Conservation (phyloP, 441 rosid species). For the Aquilaria agallochum region DNA sequence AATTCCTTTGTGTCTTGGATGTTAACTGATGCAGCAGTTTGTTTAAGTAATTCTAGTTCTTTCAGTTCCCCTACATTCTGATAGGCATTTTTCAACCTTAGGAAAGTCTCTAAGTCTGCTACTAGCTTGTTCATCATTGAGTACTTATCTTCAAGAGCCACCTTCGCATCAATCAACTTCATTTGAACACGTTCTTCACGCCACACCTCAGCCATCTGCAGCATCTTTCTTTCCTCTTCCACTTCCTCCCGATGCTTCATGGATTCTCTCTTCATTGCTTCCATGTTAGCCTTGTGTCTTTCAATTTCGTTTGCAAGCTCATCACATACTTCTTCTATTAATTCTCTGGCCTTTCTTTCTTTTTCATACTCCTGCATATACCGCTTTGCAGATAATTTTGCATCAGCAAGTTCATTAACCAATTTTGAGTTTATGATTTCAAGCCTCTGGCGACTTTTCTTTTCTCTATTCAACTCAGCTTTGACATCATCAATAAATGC, state of each 20-base stretch:
- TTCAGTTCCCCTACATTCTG: slow-evolving; percentile 48
- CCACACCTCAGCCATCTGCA: slow-evolving; percentile 98
- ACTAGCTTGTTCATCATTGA: slow-evolving; percentile 76
- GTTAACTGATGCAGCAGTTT: slow-evolving; percentile 41
- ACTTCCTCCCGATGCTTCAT: slow-evolving; percentile 62
- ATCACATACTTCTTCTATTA: slow-evolving; percentile 81
- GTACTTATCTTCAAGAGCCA: slow-evolving; percentile 69
- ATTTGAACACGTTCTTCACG: slow-evolving; percentile 95
- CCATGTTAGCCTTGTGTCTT: slow-evolving; percentile 73
- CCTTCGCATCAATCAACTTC: slow-evolving; percentile 87
- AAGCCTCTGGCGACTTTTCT: slow-evolving; percentile 65
- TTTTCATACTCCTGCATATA: slow-evolving; percentile 71
- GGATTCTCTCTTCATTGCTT: slow-evolving; percentile 64
- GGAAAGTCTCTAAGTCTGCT: slow-evolving; percentile 56
- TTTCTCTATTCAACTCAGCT: slow-evolving; percentile 58
- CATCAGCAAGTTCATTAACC: slow-evolving; percentile 79
- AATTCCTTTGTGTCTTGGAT: slow-evolving; percentile 61
- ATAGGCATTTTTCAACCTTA: slow-evolving; percentile 34
- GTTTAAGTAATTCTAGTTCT: slow-evolving; percentile 55
- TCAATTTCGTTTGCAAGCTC: slow-evolving; percentile 83
- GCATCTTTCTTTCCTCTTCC: slow-evolving; percentile 85
- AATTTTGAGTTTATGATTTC: slow-evolving; percentile 72
- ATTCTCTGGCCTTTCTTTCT: slow-evolving; percentile 59
- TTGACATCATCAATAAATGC: slow-evolving; percentile 60
- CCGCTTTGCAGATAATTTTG: slow-evolving; percentile 53